Evolutionary conservation across 169 alveolate species (phyloP).

Genomic region (Pseudocohnilembus persalinus): DNA sequence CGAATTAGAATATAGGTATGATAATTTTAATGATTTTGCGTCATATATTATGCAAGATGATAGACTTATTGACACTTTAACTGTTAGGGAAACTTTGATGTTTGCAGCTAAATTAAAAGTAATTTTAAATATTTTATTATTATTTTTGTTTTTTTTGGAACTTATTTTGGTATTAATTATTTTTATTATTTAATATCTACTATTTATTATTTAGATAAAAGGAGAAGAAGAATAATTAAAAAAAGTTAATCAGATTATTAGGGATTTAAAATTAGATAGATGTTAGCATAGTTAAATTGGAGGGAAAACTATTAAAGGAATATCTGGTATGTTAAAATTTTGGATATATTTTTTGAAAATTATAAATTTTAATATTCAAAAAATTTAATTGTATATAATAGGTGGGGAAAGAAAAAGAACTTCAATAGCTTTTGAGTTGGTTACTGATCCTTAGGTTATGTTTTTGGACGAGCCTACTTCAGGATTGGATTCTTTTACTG

Average conservation of each 20-base stretch:
- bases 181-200: not conserved
- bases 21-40: slow-evolving; percentile 48
- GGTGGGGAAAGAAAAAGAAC: slow-evolving; percentile 88
- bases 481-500: slow-evolving; percentile 64
- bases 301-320: slow-evolving; percentile 66
- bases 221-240: slow-evolving; percentile 29
- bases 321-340: slow-evolving; percentile 34
- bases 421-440: slow-evolving; percentile 78
- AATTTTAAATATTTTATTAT: not conserved
- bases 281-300: slow-evolving; percentile 74
- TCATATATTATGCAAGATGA: slow-evolving; percentile 71
- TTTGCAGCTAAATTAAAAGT: slow-evolving; percentile 68
- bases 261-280: slow-evolving; percentile 59
- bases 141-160: not conserved
- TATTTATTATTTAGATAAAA: not conserved
- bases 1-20: slow-evolving; percentile 26
- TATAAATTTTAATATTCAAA: not conserved
- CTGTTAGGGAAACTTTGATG: slow-evolving; percentile 50
- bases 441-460: slow-evolving; percentile 71
- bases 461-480: slow-evolving; percentile 85
- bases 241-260: slow-evolving; percentile 57
- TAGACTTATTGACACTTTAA: slow-evolving; percentile 51
- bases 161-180: not conserved
- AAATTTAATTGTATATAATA: not conserved
- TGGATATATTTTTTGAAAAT: not conserved